Conservation (phyloP, 257 asterid genomes). For the Solanum rostratum region DNA sequence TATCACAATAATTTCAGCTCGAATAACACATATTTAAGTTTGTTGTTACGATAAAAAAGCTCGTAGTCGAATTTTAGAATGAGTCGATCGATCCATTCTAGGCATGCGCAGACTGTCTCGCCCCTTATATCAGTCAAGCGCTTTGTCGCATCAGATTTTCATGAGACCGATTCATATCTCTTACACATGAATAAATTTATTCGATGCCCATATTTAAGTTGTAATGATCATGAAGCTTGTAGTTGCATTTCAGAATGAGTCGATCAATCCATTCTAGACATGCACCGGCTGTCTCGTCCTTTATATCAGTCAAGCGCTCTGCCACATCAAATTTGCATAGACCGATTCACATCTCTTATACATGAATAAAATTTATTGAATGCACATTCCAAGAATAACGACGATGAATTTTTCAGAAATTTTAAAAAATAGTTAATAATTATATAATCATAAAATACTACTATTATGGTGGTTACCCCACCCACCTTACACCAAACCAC, state of each 20-base stretch:
- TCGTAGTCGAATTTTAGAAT: rapidly evolving
- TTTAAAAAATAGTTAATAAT: too few species aligned
- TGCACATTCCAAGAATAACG: rapidly evolving
- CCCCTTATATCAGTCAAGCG: not conserved
- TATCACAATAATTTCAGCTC: not conserved
- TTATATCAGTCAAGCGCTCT: not conserved
- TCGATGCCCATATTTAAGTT: too few species aligned
- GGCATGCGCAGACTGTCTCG: too few species aligned
- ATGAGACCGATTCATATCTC: not conserved
- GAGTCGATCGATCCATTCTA: too few species aligned
- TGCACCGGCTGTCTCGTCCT: not conserved
- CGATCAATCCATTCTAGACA: too few species aligned
- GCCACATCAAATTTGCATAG: not conserved
- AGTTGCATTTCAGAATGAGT: too few species aligned
- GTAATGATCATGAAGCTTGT: rapidly evolving
- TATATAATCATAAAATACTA: too few species aligned
- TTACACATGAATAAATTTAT: too few species aligned
- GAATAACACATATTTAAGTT: not conserved
- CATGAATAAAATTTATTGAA: rapidly evolving
- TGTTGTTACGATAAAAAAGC: rapidly evolving
- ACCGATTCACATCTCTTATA: not conserved
- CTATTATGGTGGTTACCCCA: not conserved
- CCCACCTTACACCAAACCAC: not conserved
- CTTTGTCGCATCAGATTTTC: too few species aligned
- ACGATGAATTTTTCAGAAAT: not conserved